Evolutionary conservation across 1,284 basidiomycete genomes (phyloP).

Genomic region (Phellopilus nigrolimitatus): DNA sequence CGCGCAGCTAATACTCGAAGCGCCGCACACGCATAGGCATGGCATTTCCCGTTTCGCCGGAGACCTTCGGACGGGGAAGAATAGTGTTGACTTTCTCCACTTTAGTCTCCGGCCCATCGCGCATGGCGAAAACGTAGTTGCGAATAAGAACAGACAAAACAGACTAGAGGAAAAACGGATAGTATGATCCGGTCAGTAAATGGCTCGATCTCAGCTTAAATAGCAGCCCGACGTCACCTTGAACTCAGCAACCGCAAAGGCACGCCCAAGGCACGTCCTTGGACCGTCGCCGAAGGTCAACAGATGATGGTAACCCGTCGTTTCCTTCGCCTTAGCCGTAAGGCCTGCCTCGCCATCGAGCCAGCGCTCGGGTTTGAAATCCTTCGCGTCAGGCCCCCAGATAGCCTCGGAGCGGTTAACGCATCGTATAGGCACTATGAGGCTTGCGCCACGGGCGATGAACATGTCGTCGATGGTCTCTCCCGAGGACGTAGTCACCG

Average conservation of each 20-base stretch:
- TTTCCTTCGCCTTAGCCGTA: neutral
- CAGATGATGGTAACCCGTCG: conserved; percentile 2
- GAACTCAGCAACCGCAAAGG: conserved; percentile 1
- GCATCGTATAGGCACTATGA: conserved; percentile 36
- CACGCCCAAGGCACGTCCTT: conserved; percentile 6
- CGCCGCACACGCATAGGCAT: conserved; percentile 4
- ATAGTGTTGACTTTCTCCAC: conserved; percentile 11
- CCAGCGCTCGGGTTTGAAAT: conserved; percentile 40
- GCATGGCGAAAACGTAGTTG: conserved; percentile 20
- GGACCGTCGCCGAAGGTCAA: conserved; percentile 7
- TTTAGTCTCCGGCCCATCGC: conserved; percentile 21
- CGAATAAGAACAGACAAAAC: conserved; percentile 19
- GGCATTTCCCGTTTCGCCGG: conserved; percentile 1
- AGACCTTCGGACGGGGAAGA: conserved; percentile 1
- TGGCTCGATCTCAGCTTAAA: neutral
- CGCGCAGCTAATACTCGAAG: too few relatives aligned
- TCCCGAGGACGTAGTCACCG: neutral
- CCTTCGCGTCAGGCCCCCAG: conserved; percentile 41
- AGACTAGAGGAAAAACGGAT: conserved; percentile 2
- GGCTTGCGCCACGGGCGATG: conserved; percentile 27
- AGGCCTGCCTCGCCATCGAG: conserved; percentile 20
- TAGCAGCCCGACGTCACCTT: neutral
- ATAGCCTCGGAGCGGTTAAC: conserved; percentile 45
- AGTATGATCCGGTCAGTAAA: neutral
- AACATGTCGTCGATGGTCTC: neutral